These are phyloP conservation scores for Bipolaris zeicola DNA, from an alignment of 2,329 filamentous ascomycete genomes.

Conservation along the genomic window DNA sequence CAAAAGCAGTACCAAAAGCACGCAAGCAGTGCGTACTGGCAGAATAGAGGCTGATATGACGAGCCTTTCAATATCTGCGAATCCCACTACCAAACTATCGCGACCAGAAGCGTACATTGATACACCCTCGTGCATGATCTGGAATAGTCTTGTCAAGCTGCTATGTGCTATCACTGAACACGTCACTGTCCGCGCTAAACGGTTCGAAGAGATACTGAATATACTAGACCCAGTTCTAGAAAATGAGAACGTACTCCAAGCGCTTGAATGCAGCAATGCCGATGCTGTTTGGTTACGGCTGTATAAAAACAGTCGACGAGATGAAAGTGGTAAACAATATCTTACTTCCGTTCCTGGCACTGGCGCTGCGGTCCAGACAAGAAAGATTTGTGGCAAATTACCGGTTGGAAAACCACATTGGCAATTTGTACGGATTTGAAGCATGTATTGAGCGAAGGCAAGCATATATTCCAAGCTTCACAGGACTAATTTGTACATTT, in stretches of 20 bases:
- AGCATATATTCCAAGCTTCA: no score
- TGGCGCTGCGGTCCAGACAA: background rate
- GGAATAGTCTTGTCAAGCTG: conserved; percentile 66
- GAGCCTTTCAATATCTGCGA: conserved; percentile 3
- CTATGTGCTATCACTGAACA: conserved; percentile 66
- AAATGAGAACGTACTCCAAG: conserved; percentile 57
- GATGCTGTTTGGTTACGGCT: conserved; percentile 75
- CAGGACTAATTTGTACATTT: no score
- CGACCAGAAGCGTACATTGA: conserved; percentile 53
- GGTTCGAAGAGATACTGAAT: conserved; percentile 73
- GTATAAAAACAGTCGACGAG: conserved; percentile 23
- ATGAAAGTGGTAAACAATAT: background rate
- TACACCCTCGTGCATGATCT: conserved; percentile 65
- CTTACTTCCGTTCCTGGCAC: background rate
- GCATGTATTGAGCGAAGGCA: no score
- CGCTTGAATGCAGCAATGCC: conserved; percentile 68
- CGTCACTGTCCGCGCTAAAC: conserved; percentile 68
- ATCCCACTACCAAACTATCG: background rate
- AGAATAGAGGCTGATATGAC: conserved; percentile 12
- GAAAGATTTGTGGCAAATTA: background rate
- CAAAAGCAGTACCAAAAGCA: background rate
- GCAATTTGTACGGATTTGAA: conserved; percentile 14
- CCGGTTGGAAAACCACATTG: conserved; percentile 20
- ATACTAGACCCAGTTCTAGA: conserved; percentile 57
- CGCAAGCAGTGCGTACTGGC: conserved; percentile 3